Base-by-base conservation (phyloP, 768 basidiomycete species). In the Amanita phalloides region DNA sequence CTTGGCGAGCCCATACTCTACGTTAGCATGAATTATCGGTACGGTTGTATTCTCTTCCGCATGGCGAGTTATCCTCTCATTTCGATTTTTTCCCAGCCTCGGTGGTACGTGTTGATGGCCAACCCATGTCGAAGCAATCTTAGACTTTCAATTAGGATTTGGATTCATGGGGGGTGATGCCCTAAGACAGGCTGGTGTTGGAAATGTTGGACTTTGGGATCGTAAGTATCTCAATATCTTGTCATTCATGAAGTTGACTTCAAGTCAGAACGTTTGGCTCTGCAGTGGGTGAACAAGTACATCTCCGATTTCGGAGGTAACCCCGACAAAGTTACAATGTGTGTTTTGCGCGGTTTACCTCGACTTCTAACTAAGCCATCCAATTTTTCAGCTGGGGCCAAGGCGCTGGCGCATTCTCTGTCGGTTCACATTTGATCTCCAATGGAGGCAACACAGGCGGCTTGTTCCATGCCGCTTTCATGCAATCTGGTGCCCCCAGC, bases 291-390 rank as follows among this genome's bases (percentile, higher is more conserved):
- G 1, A 73, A 79, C 50, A 63, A 73, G 46, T 66, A 81, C 58
- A 77, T 81, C 51, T 55, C 57, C 35, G 59, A 67, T 0, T 82
- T 81, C 49, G 79, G 79, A 3, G 80, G 81, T 8, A 75, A 82
- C 56, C 68, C 71, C 1, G 39, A 46, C 0, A 73, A 68, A 50
- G 75, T 76, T 3, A 72, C 68, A 3, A 66, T 74, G 70, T 73
- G n/a, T 36, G 2, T 13, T 17, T 10, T 21, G 39, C 63, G 14
- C 45, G 11, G 17, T 17, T 20, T 1, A 30, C n/a, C 13, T 20
- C 14, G 9, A 20, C 17, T 42, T 23, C 17, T n/a, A 28, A 43
- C 4, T 33, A 0, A 33, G 33, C 33, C 4, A 13, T 33, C 33
- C 11, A 45, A 35, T 8, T 20, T 20, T 11, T 25, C 36, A 69